These are phyloP conservation scores for Hygrocybe punicea DNA, from an alignment of 768 basidiomycete species.

Conservation along the genomic window DNA sequence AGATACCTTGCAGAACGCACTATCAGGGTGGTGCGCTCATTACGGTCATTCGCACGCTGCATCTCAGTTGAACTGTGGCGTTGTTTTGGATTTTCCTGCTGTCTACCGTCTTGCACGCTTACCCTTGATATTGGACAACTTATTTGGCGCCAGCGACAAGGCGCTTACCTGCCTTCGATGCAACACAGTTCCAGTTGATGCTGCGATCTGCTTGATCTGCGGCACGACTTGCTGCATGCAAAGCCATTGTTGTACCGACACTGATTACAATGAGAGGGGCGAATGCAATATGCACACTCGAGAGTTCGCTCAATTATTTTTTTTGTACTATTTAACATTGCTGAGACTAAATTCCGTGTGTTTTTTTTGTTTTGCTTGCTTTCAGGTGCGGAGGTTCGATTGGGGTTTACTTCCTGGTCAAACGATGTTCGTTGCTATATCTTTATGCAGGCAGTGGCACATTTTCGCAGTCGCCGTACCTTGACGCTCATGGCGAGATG, in stretches of 20 bases:
- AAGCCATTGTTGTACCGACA: constrained; percentile 85
- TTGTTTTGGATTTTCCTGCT: constrained; percentile 76
- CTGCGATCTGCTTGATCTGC: constrained; percentile 89
- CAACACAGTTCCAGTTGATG: constrained; percentile 72
- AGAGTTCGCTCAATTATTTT: constrained; percentile 59
- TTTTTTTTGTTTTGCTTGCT: background rate
- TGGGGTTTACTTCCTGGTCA: constrained; percentile 88
- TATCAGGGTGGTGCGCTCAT: constrained; percentile 87
- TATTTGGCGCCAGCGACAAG: constrained; percentile 75
- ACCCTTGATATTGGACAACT: constrained; percentile 75
- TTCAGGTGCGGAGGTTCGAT: constrained; percentile 83
- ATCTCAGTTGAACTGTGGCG: constrained; percentile 75
- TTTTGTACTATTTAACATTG: background rate
- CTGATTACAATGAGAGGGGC: constrained; percentile 61
- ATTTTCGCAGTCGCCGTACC: constrained; percentile 83
- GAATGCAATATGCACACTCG: constrained; percentile 96
- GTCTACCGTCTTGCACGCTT: constrained; percentile 81
- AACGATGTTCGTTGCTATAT: constrained; percentile 86
- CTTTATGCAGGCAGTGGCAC: constrained; percentile 87
- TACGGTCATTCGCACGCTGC: constrained; percentile 79
- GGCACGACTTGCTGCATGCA: constrained; percentile 86
- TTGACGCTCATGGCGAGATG: constrained; percentile 91
- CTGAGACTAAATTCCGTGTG: constrained; percentile 4
- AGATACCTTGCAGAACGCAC: constrained; percentile 83
- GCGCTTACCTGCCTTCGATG: constrained; percentile 74